Base-by-base conservation (phyloP, 805 yeast species). In the Ogataea corticis region DNA sequence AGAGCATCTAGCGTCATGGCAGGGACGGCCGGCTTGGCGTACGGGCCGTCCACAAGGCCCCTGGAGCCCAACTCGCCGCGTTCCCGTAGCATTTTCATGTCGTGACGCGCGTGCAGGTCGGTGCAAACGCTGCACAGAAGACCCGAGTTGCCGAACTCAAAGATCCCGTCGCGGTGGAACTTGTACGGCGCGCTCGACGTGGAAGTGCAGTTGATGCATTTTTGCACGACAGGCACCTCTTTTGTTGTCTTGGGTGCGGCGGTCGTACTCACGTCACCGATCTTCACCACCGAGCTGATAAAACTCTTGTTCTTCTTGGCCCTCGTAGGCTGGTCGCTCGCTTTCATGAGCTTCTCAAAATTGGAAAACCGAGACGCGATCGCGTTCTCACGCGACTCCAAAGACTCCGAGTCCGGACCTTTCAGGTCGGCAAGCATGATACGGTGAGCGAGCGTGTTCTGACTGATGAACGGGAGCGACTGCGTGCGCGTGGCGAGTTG, bases 401-500 rank as follows among this genome's bases (percentile, higher is more conserved):
- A 34, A 4, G 56, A 45, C 33, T 51, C 54, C 9, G 42, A 15
- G 17, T 28, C 42, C 25, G 41, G 44, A n/a, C 28, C 40, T 16
- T 37, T 37, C 50, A 57, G 49, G 45, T 65, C 69, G 7, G 68
- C 55, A 21, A 59, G 35, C 50, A 64, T 55, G 16, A 65, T 65
- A 17, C 59, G 54, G 41, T 65, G 66, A 13, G 67, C 67, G 3
- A 63, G 49, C 7, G 66, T 56, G 46, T 66, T 58, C 38, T 59
- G 60, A 18, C 58, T 52, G 19, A 63, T 44, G 23, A 63, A 65
- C 3, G 70, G 69, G 28, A 66, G 50, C 14, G 70, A 66, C 38
- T 66, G 70, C 2, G 70, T 66, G 44, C 70, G 49, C 13, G 67
- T 55, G 10, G 70, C 70, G 7, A 63, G 39, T 41, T 56, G 59